Base-by-base conservation (phyloP, 1,284 basidiomycete species). In the Xerocomus amazonicus region DNA sequence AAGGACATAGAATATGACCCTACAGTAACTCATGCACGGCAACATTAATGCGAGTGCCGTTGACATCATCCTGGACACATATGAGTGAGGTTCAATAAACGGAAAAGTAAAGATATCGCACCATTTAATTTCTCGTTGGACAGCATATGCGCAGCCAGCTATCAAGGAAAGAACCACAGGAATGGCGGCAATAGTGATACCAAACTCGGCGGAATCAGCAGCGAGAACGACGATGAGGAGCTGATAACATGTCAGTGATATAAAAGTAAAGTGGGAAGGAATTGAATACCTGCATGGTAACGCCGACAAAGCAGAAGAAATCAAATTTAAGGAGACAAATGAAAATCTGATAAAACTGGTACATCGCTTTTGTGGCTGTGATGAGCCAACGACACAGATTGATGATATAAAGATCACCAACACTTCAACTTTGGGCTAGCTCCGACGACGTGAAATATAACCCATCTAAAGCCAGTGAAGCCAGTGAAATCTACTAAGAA, bases 321-420 rank as follows among this genome's bases (percentile, higher is more conserved):
- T 92, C 89, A 62, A 92, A 90, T 65, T 91, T 91, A 59, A 92
- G 78, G 39, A 92, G 75, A 62, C 88, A 90, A 46, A 92, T 81
- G 75, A 90, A 81, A 59, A 92, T 80, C 66, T 91, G 86, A 62
- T 92, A 92, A 69, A 74, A 88, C 58, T 85, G 84, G 63, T 89
- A 92, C 87, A 91, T 90, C 34, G 77, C 86, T 90, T 56, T 52
- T 46, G 35, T 12, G 47, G 39, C 50, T 50, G 46, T 43, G 52
- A 41, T 58, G 32, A 56, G 41, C 48, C 35, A 35, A 33, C 12
- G 16, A 26, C 16, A 35, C 16, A 29, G 16, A 27, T 27, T 40
- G n/a, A 28, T 14, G 43, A 27, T 9, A 43, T 39, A 47, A 36
- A 45, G 13, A 42, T 40, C 23, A 71, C 81, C 52, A 56, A 90